phyloP scores from a whole-genome alignment of 1,284 basidiomycete genomes.

The Meripilus lineatus region DNA sequence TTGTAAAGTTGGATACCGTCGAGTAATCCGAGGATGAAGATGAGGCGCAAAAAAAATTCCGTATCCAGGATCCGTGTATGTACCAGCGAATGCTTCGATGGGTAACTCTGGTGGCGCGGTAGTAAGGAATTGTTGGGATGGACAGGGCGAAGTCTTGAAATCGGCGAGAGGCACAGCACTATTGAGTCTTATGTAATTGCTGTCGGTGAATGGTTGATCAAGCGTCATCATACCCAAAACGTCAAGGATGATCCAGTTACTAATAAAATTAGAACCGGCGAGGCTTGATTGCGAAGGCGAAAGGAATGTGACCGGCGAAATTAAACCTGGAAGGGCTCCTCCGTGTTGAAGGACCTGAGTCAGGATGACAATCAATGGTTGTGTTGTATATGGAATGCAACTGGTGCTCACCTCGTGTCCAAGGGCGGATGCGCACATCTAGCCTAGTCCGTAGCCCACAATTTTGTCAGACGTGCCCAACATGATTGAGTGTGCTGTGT shows the following conservation, averaged over 20 bases:
- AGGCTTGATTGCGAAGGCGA: slow-evolving; percentile 35
- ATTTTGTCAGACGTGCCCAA: slow-evolving; percentile 10
- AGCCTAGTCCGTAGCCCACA: slow-evolving; percentile 27
- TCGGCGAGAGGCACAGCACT: no score
- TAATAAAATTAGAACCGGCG: slow-evolving; percentile 23
- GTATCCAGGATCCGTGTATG: slow-evolving; percentile 10
- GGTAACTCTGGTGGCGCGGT: slow-evolving; percentile 5
- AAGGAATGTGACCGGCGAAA: slow-evolving; percentile 32
- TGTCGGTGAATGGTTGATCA: neutral
- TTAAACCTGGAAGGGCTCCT: slow-evolving; percentile 33
- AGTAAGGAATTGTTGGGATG: neutral
- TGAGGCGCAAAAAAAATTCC: slow-evolving; percentile 16
- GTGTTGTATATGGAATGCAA: no score
- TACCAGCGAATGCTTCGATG: slow-evolving; percentile 6
- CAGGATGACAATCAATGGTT: neutral
- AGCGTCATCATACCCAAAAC: slow-evolving; percentile 15
- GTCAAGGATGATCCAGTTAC: slow-evolving; percentile 31
- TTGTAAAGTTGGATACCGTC: slow-evolving; percentile 9
- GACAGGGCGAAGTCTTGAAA: neutral
- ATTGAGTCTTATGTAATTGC: no score
- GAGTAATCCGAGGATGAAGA: slow-evolving; percentile 10
- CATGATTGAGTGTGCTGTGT: slow-evolving; percentile 19
- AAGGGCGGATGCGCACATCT: slow-evolving; percentile 18
- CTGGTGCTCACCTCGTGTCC: slow-evolving; percentile 21
- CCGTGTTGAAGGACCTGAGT: slow-evolving; percentile 19